These are phyloP conservation scores for Leucocoprinus sp. DNA, from an alignment of 768 basidiomycete genomes.

Conservation along the genomic window DNA sequence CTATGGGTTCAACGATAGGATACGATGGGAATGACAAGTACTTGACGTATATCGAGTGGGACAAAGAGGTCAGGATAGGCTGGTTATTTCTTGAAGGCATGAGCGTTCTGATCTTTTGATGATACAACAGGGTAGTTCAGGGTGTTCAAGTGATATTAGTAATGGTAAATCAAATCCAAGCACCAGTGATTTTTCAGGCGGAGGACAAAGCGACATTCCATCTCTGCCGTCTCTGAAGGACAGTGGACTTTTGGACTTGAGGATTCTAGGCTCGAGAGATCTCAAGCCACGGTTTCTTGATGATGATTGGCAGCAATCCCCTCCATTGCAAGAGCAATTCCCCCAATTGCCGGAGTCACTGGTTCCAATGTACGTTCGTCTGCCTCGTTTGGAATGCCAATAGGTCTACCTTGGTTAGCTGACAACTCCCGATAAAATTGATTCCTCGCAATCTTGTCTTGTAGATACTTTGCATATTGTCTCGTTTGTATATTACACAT, in stretches of 20 bases:
- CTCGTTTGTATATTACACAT: too few relatives aligned
- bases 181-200: conserved; percentile 14
- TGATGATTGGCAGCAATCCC: conserved; percentile 18
- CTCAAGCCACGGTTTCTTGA: conserved; percentile 16
- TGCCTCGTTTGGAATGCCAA: conserved; percentile 43
- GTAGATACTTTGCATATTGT: conserved; percentile 10
- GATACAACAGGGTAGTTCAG: conserved; percentile 7
- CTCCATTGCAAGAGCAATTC: conserved; percentile 12
- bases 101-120: conserved; percentile 5
- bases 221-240: conserved; percentile 69
- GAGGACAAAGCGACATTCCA: conserved; percentile 24
- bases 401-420: conserved; percentile 62
- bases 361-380: conserved; percentile 23
- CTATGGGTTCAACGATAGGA: conserved; percentile 14
- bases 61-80: conserved; percentile 15
- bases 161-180: conserved; percentile 13
- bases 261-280: conserved; percentile 28
- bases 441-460: conserved; percentile 10
- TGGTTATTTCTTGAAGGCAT: conserved; percentile 8
- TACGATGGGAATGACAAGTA: conserved; percentile 17
- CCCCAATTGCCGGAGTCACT: conserved; percentile 15
- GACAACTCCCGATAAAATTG: conserved; percentile 42
- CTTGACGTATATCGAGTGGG: conserved; percentile 13
- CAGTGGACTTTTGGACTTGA: conserved; percentile 60
- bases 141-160: conserved; percentile 7